Base-by-base conservation (phyloP, 2,329 filamentous ascomycete genomes). In the Teratosphaeria destructans region DNA sequence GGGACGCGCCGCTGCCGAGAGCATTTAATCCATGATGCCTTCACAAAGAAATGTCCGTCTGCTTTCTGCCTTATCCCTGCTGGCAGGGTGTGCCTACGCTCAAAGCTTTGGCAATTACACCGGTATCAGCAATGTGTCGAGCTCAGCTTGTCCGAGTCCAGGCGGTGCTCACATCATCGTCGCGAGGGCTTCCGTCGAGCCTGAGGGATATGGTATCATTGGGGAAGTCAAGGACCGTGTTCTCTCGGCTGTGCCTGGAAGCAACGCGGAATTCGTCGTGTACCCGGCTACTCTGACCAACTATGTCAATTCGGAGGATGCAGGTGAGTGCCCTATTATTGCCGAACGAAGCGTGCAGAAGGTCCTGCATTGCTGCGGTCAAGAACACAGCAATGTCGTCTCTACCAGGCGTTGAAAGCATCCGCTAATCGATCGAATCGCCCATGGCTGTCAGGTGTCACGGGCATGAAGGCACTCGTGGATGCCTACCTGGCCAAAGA, bases 381-480 rank as follows among this genome's bases (percentile, higher is more conserved):
- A 23, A 23, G 1, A 32, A 32, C 3, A 7, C 29, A 32, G 29
- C 29, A 32, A 5, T 32, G 1, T 32, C 29, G 1, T 32, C 2
- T 32, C 29, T 32, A 32, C 29, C 4, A 32, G 29, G 4, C 29
- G 5, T 32, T 7, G 23, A 32, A 7, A 7, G 29, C 2, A 32
- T 32, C 7, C 7, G 37, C 37, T 43, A 12, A 43, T n/a, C 11
- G 5, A 14, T 43, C 11, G 5, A 14, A 5, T 6, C 6, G 5
- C n/a, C 43, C 11, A 10, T 23, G 19, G 8, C n/a, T 10, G 2
- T 8, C n/a, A 49, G 43, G 43, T 23, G 49, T 43, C 39, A 79
- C 81, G 7, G 83, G 87, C 1, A 87, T 82, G 54, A 71, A 73
- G 32, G 16, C 43, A 10, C 43, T 49, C n/a, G 43, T 49, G 6